phyloP scores from a whole-genome alignment of 225 moss, liverwort and hornwort genomes.

The Climacium dendroides region DNA sequence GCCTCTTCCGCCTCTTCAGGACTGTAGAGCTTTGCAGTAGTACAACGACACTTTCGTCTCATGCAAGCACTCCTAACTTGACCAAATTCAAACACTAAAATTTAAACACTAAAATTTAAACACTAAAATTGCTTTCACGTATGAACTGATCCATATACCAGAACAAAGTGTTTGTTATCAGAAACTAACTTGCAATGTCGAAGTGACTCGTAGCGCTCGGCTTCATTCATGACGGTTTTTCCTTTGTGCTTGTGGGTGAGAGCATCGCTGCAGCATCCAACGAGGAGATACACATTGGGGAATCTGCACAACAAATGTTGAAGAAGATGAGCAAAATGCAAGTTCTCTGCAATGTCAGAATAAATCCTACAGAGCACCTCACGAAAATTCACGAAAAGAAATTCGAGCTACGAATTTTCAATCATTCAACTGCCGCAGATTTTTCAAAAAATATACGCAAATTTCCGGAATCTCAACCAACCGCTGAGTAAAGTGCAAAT shows the following conservation, averaged over 20 bases:
- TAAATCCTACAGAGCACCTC: not conserved
- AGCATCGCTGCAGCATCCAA: constrained; percentile 90
- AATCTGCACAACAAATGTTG: constrained; percentile 42
- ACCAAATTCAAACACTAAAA: not conserved
- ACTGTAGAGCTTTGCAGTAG: not conserved
- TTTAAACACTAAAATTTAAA: not conserved
- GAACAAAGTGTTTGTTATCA: not conserved
- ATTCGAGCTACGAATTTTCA: not conserved
- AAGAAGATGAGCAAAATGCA: not conserved
- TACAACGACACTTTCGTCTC: not conserved
- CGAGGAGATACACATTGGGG: constrained; percentile 79
- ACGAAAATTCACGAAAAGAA: not conserved
- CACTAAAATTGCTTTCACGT: not conserved
- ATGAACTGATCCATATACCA: not conserved
- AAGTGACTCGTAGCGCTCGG: constrained; percentile 86
- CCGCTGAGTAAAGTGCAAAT: not conserved
- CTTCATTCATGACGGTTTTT: constrained; percentile 93
- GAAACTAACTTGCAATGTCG: constrained; percentile 96
- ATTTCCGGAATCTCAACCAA: not conserved
- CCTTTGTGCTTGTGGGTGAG: constrained; percentile 94
- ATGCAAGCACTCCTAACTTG: not conserved
- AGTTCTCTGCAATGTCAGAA: not conserved
- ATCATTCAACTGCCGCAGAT: not conserved
- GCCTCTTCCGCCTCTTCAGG: not conserved
- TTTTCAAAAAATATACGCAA: not conserved